Evolutionary conservation across 1,284 basidiomycete species (phyloP).

Genomic region (Ustilago esculenta): DNA sequence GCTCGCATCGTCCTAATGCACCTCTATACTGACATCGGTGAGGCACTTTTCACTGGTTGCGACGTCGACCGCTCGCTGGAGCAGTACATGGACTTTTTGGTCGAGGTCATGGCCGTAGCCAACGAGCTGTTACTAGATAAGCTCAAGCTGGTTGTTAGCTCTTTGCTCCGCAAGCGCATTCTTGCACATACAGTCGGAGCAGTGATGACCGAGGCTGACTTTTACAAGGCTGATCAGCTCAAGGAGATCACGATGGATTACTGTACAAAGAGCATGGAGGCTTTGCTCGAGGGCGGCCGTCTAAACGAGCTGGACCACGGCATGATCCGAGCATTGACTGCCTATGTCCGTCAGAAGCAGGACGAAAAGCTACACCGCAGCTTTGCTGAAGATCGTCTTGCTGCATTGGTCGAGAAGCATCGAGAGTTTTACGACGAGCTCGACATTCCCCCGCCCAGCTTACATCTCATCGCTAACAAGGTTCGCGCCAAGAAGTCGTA

Average conservation of each 20-base stretch:
- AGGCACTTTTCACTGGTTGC: constrained; percentile 73
- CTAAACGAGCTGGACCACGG: constrained; percentile 77
- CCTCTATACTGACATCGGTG: constrained; percentile 81
- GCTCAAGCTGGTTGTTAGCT: constrained; percentile 83
- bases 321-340: constrained; percentile 77
- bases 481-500: constrained; percentile 52
- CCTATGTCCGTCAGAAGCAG: constrained; percentile 75
- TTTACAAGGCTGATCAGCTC: constrained; percentile 79
- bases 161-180: constrained; percentile 70
- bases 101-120: constrained; percentile 84
- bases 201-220: constrained; percentile 82
- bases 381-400: constrained; percentile 73
- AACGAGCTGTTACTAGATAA: constrained; percentile 89
- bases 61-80: constrained; percentile 72
- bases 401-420: constrained; percentile 75
- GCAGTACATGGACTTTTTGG: constrained; percentile 84
- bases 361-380: constrained; percentile 75
- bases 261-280: constrained; percentile 85
- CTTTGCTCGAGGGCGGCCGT: constrained; percentile 81
- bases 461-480: constrained; percentile 64
- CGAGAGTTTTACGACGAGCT: constrained; percentile 80
- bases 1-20: constrained; percentile 82
- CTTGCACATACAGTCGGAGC: constrained; percentile 82
- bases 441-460: constrained; percentile 77
- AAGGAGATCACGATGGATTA: constrained; percentile 81